phyloP scores from a whole-genome alignment of 805 yeast species.

The Barnettozyma vustinii region DNA sequence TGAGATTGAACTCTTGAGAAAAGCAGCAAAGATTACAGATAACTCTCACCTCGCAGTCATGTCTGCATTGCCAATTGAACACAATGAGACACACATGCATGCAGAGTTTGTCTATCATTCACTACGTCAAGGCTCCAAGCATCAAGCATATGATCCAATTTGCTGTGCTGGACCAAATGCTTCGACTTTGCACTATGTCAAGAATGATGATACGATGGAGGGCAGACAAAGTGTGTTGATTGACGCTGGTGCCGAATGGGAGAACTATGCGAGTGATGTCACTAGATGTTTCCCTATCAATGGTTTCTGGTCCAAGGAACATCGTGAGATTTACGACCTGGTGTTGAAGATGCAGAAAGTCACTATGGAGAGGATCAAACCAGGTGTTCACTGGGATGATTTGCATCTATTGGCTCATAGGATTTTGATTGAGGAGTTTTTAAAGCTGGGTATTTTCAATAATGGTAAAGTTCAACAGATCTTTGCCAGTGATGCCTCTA shows the following conservation, averaged over 20 bases:
- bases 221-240: slow-evolving; percentile 66
- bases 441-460: slow-evolving; percentile 71
- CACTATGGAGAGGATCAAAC: slow-evolving; percentile 67
- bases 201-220: slow-evolving; percentile 62
- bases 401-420: slow-evolving; percentile 77
- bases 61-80: slow-evolving; percentile 86
- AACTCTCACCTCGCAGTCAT: slow-evolving; percentile 86
- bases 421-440: slow-evolving; percentile 64
- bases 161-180: slow-evolving; percentile 92
- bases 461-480: slow-evolving; percentile 59
- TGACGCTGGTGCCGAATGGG: slow-evolving; percentile 98
- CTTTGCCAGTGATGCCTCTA: slow-evolving; percentile 62
- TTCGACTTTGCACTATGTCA: slow-evolving; percentile 85
- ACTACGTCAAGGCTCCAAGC: slow-evolving; percentile 86
- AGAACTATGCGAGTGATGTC: slow-evolving; percentile 86
- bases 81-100: slow-evolving; percentile 85
- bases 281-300: slow-evolving; percentile 91
- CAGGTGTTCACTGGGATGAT: slow-evolving; percentile 84
- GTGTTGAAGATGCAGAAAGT: slow-evolving; percentile 79
- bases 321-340: slow-evolving; percentile 70
- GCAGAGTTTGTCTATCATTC: slow-evolving; percentile 95
- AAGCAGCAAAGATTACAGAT: slow-evolving; percentile 82
- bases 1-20: slow-evolving; percentile 70
- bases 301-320: slow-evolving; percentile 88
- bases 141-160: slow-evolving; percentile 88